Conservation (phyloP, 2,329 filamentous ascomycete genomes). For the Aspergillus terreus region DNA sequence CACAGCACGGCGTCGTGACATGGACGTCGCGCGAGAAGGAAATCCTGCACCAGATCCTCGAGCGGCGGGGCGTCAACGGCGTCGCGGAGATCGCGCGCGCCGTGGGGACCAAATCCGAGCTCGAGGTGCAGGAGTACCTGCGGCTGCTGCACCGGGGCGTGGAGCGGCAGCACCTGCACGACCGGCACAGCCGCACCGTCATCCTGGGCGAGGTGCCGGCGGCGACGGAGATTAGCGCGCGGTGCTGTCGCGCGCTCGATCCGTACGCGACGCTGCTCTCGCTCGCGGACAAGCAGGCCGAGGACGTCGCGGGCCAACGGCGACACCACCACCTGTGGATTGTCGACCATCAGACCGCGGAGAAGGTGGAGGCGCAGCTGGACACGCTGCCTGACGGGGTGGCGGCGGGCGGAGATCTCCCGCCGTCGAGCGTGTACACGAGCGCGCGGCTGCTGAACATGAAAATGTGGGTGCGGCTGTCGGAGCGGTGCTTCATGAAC, state of each 20-base stretch:
- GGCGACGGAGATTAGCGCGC: constrained; percentile 66
- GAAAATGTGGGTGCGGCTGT: constrained; percentile 60
- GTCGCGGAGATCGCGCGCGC: constrained; percentile 58
- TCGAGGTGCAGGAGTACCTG: constrained; percentile 72
- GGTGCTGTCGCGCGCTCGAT: constrained; percentile 65
- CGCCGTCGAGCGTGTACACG: constrained; percentile 42
- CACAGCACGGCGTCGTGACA: constrained; percentile 63
- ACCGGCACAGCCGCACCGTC: constrained; percentile 35
- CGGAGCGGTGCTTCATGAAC: constrained; percentile 73
- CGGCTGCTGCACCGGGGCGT: constrained; percentile 55
- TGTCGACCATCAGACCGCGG: constrained; percentile 44
- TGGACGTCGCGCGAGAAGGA: constrained; percentile 74
- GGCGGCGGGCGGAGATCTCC: too few relatives aligned
- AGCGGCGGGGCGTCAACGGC: constrained; percentile 61
- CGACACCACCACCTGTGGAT: constrained; percentile 66
- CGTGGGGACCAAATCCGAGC: constrained; percentile 67
- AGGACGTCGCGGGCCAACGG: constrained; percentile 57
- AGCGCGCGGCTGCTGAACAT: constrained; percentile 55
- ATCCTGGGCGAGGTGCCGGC: constrained; percentile 61
- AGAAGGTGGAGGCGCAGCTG: constrained; percentile 26
- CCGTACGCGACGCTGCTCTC: constrained; percentile 64
- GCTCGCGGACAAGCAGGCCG: constrained; percentile 60
- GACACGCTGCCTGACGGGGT: constrained; percentile 25
- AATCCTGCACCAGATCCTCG: constrained; percentile 63
- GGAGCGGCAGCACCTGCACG: constrained; percentile 38